These are phyloP conservation scores for Pyrus betulifolia DNA, from an alignment of 306 rosid species.

Conservation along the genomic window DNA sequence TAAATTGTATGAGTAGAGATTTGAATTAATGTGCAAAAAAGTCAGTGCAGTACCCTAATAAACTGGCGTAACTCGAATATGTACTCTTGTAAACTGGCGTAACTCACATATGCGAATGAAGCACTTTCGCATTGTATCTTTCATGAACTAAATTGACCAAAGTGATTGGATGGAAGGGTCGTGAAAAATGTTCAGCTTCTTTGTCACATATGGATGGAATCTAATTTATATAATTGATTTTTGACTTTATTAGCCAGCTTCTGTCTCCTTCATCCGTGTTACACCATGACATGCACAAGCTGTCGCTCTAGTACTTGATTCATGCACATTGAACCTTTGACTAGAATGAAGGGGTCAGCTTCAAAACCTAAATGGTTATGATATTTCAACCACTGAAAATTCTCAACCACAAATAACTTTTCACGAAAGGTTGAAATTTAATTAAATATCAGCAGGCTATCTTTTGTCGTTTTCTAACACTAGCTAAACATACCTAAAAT, in stretches of 20 bases:
- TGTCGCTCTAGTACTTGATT: background rate
- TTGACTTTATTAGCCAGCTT: background rate
- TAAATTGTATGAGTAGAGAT: no score
- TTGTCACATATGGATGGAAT: background rate
- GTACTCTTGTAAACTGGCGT: no score
- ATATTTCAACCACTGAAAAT: no score
- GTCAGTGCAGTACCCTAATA: fast-evolving
- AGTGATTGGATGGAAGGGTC: background rate
- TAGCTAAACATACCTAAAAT: background rate
- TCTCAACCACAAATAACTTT: no score
- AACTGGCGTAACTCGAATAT: no score
- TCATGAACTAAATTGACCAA: background rate
- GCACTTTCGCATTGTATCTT: background rate
- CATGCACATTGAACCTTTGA: background rate
- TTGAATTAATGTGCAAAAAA: no score
- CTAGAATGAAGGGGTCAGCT: background rate
- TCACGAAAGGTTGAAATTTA: no score
- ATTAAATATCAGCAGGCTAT: no score
- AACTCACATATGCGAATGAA: background rate
- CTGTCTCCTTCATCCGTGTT: background rate
- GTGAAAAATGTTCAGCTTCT: background rate
- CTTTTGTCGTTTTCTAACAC: no score
- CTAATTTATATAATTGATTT: background rate
- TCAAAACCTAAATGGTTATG: no score
- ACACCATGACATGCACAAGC: background rate